phyloP scores from a whole-genome alignment of 2,329 filamentous ascomycete genomes.

The Conoideocrella luteorostrata region DNA sequence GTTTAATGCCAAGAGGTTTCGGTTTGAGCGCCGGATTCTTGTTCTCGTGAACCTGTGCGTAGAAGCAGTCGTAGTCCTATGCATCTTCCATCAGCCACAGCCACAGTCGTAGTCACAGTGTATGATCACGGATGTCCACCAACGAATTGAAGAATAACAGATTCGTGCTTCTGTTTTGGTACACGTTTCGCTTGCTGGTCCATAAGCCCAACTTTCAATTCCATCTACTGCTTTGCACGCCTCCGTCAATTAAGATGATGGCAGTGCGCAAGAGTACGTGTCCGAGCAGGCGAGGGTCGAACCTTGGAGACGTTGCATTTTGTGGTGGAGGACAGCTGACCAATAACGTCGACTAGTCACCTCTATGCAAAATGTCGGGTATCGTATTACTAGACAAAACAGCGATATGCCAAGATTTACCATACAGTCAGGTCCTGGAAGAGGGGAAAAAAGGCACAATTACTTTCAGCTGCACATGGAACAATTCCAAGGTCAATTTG shows the following conservation, averaged over 20 bases:
- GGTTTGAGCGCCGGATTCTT: slow-evolving; percentile 67
- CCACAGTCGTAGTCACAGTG: slow-evolving; percentile 1
- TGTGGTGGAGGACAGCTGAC: too few relatives aligned
- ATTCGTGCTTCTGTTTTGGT: slow-evolving; percentile 50
- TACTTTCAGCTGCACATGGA: too few relatives aligned
- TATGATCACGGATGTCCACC: slow-evolving; percentile 20
- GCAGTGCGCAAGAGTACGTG: background rate
- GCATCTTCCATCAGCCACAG: background rate
- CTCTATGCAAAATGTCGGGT: too few relatives aligned
- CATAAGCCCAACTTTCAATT: slow-evolving; percentile 8
- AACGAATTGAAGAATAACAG: slow-evolving; percentile 79
- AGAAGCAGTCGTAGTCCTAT: slow-evolving; percentile 85
- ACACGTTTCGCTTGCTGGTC: slow-evolving; percentile 13
- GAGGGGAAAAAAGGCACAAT: too few relatives aligned
- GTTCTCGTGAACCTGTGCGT: slow-evolving; percentile 83
- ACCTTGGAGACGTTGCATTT: background rate
- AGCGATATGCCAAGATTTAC: too few relatives aligned
- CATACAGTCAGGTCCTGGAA: too few relatives aligned
- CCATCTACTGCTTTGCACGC: background rate
- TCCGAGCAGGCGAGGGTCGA: background rate
- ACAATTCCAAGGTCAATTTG: too few relatives aligned
- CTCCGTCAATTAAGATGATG: background rate
- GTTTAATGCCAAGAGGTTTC: slow-evolving; percentile 75
- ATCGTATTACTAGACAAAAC: too few relatives aligned
- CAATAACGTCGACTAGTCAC: too few relatives aligned